Evolutionary conservation across 1,284 basidiomycete genomes (phyloP).

Genomic region (Tetrapyrgos nigripes): DNA sequence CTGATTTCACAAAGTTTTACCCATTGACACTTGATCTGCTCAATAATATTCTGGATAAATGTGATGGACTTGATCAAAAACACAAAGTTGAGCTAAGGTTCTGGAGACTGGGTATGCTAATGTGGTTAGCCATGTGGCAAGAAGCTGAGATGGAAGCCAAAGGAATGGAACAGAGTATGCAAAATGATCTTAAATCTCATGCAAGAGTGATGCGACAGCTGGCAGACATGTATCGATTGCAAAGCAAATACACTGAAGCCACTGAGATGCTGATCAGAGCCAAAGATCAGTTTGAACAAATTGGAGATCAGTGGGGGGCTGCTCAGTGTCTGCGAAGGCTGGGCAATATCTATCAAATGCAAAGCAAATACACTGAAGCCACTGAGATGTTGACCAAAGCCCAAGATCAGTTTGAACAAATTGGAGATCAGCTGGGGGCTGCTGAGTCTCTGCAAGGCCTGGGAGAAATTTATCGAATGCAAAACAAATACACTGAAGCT

Average conservation of each 20-base stretch:
- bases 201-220: conserved; percentile 2
- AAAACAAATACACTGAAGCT: not conserved
- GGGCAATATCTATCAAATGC: conserved; percentile 11
- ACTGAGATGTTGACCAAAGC: conserved; percentile 7
- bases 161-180: not conserved
- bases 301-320: conserved; percentile 8
- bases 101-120: not conserved
- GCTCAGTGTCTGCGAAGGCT: conserved; percentile 14
- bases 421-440: not conserved
- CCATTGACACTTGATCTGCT: not conserved
- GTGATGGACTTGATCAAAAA: not conserved
- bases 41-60: not conserved
- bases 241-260: conserved; percentile 13
- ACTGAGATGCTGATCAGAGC: conserved; percentile 6
- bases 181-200: conserved; percentile 1
- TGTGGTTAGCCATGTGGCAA: not conserved
- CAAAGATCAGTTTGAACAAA: conserved; percentile 3
- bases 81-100: not conserved
- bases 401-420: conserved; percentile 4
- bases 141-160: not conserved
- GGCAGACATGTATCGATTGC: not conserved
- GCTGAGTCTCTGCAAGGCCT: not conserved
- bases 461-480: not conserved
- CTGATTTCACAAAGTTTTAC: not conserved
- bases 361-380: conserved; percentile 13